A percentile compares a stretch with the other conserved stretches of the same genome.
Evolutionary conservation across 2,329 filamentous ascomycete species (phyloP).

Genomic region (Esteya vermicola): DNA sequence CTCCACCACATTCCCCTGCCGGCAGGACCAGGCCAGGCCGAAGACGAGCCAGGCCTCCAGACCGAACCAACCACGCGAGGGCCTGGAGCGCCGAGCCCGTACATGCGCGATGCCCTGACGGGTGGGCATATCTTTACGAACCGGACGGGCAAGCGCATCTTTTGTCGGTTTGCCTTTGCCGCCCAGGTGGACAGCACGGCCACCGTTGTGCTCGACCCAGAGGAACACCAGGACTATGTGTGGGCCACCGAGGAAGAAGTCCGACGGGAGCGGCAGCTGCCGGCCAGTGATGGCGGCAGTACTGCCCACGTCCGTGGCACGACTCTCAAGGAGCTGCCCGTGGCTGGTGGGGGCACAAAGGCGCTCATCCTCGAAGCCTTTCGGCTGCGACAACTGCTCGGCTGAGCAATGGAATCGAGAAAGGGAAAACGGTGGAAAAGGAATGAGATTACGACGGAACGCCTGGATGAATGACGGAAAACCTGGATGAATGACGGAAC

Average conservation of each 20-base stretch:
- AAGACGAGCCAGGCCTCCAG: not conserved
- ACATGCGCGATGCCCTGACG: conserved; percentile 1
- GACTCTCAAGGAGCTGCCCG: conserved; percentile 2
- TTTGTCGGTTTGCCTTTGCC: conserved; percentile 15
- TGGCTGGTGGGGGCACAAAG: conserved; percentile 1
- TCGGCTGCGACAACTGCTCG: not conserved
- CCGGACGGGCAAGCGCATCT: conserved; percentile 10
- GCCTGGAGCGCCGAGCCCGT: no score
- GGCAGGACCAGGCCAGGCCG: no score
- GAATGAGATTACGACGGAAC: no score
- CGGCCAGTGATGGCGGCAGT: not conserved
- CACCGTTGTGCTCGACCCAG: conserved; percentile 14
- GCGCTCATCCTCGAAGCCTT: conserved; percentile 9
- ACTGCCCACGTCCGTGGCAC: not conserved
- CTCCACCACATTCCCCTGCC: no score
- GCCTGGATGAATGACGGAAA: no score
- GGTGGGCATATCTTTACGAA: conserved; percentile 13
- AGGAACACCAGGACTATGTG: conserved; percentile 19
- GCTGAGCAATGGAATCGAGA: no score
- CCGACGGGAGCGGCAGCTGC: conserved; percentile 4
- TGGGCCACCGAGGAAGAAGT: conserved; percentile 22
- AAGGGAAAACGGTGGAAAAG: no score
- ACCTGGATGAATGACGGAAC: no score
- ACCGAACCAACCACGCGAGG: not conserved
- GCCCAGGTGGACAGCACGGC: conserved; percentile 11